Evolutionary conservation across 176 grass and related monocot species (phyloP).

Genomic region (Urochloa ruziziensis): DNA sequence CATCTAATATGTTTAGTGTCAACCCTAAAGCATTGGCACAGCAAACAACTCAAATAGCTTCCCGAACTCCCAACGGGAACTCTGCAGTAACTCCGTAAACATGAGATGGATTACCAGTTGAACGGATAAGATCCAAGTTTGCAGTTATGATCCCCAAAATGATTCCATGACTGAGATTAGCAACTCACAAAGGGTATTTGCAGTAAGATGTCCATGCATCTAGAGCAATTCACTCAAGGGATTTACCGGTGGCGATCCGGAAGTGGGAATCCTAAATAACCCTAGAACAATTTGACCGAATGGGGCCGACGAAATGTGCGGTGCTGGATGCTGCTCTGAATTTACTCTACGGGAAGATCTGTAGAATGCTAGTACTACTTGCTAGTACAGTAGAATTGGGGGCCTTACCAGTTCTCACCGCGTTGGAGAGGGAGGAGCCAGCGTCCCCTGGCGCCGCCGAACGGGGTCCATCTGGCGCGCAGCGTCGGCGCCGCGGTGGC

Average conservation of each 20-base stretch:
- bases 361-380: no score
- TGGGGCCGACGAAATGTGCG: no score
- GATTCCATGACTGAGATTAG: background rate
- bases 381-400: no score
- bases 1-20: background rate
- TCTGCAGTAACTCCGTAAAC: background rate
- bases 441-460: no score
- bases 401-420: no score
- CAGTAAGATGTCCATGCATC: background rate
- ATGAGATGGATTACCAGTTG: background rate
- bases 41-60: background rate
- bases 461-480: no score
- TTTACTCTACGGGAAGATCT: no score
- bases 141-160: background rate
- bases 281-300: no score
- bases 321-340: no score
- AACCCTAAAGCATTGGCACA: background rate
- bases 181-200: background rate
- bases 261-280: background rate
- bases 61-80: background rate
- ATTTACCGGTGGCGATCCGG: background rate
- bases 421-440: no score
- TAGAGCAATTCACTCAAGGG: background rate
- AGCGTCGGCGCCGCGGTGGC: no score
- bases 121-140: background rate